Conservation (phyloP, 441 rosid genomes). For the Monsonia emarginata region DNA sequence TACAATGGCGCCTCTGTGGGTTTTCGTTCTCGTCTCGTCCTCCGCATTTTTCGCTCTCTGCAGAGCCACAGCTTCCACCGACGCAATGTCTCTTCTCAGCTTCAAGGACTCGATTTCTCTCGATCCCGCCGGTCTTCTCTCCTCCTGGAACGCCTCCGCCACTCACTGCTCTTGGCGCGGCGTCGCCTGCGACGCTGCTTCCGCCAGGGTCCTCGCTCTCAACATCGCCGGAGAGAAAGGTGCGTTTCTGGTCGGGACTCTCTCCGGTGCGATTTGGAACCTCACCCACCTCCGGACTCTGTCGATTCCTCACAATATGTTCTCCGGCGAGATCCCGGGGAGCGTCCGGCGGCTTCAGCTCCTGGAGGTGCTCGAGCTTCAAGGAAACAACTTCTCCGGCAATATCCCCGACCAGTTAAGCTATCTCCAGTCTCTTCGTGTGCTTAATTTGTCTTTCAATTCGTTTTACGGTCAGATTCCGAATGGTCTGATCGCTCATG, state of each 20-base stretch:
- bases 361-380: conserved; percentile 47
- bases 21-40: not conserved
- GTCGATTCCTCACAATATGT: conserved; percentile 29
- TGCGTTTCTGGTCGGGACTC: conserved; percentile 23
- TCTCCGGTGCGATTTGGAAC: conserved; percentile 27
- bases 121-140: conserved; percentile 34
- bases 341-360: conserved; percentile 27
- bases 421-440: conserved; percentile 25
- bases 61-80: conserved; percentile 2
- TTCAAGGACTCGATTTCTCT: conserved; percentile 35
- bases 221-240: conserved; percentile 20
- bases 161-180: conserved; percentile 45
- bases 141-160: conserved; percentile 28
- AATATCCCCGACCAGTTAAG: conserved; percentile 35
- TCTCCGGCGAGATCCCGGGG: conserved; percentile 47
- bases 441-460: conserved; percentile 49
- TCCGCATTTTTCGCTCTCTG: not conserved
- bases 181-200: conserved; percentile 29
- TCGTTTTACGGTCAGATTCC: conserved; percentile 39
- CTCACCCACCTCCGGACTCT: conserved; percentile 30
- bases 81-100: conserved; percentile 31
- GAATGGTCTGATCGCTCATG: conserved; percentile 29
- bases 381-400: conserved; percentile 54
- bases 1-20: conserved; percentile 1
- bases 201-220: conserved; percentile 31